These are phyloP conservation scores for Trebouxiophyceae sp. DNA, from an alignment of 163 green algal genomes.

Conservation along the genomic window DNA sequence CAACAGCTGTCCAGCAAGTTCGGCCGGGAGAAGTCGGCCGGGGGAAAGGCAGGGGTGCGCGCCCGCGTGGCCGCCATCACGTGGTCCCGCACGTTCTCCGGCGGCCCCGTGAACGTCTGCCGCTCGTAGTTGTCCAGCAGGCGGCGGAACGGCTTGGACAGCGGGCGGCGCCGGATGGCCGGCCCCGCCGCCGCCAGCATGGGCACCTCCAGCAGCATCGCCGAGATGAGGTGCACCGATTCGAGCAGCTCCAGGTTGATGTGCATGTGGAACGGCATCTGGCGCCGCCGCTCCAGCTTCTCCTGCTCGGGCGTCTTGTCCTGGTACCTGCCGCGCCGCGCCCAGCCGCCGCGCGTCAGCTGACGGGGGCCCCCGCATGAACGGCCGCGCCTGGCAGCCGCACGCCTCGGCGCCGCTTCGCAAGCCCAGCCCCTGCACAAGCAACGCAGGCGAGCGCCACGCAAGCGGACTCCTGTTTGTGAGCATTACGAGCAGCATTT, in stretches of 20 bases:
- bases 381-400: too few relatives aligned
- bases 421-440: too few relatives aligned
- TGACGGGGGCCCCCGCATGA: too few relatives aligned
- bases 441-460: too few relatives aligned
- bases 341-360: too few relatives aligned
- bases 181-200: slow-evolving; percentile 63
- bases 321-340: slow-evolving; percentile 47
- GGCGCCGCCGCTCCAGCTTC: slow-evolving; percentile 87
- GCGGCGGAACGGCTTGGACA: slow-evolving; percentile 85
- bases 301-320: slow-evolving; percentile 95
- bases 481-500: too few relatives aligned
- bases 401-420: too few relatives aligned
- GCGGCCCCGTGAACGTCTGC: slow-evolving; percentile 83
- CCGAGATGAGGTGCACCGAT: slow-evolving; percentile 86
- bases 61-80: slow-evolving; percentile 78
- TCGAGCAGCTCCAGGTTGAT: slow-evolving; percentile 99
- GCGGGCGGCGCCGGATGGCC: slow-evolving; percentile 40
- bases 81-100: slow-evolving; percentile 97
- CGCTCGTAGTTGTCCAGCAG: slow-evolving; percentile 92
- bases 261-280: slow-evolving; percentile 99
- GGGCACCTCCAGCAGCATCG: slow-evolving; percentile 93
- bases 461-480: too few relatives aligned
- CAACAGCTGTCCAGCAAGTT: too few relatives aligned
- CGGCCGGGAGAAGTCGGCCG: too few relatives aligned
- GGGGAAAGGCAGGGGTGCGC: background rate